Percentiles rank a stretch among this genome's conserved stretches.
Evolutionary conservation across 2,329 filamentous ascomycete species (phyloP).

Genomic region (Ceratocystis eucalypticola): DNA sequence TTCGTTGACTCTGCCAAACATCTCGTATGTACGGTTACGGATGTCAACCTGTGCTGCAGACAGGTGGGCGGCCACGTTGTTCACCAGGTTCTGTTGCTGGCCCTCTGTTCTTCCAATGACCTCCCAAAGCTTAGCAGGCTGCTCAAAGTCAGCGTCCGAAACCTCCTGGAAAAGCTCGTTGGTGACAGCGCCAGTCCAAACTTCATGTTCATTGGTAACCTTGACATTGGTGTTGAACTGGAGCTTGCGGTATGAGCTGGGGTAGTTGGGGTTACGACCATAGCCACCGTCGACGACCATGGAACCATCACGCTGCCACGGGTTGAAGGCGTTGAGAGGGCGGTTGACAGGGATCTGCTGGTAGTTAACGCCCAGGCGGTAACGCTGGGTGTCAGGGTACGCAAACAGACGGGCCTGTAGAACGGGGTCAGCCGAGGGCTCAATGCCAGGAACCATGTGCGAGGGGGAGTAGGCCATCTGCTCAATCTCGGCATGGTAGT

Average conservation of each 20-base stretch:
- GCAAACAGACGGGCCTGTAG: slow-evolving; percentile 48
- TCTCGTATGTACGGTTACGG: slow-evolving; percentile 44
- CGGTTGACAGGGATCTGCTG: slow-evolving; percentile 51
- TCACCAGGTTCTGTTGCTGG: slow-evolving; percentile 48
- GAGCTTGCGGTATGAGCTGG: slow-evolving; percentile 35
- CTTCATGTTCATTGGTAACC: slow-evolving; percentile 33
- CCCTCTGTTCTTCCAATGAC: slow-evolving; percentile 36
- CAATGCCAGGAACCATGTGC: slow-evolving; percentile 50
- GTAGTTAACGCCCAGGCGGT: slow-evolving; percentile 51
- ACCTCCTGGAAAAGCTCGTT: slow-evolving; percentile 32
- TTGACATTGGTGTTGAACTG: slow-evolving; percentile 31
- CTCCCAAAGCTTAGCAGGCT: slow-evolving; percentile 36
- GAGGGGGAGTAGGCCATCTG: slow-evolving; percentile 53
- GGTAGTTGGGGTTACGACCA: slow-evolving; percentile 46
- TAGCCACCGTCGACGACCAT: slow-evolving; percentile 58
- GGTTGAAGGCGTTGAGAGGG: slow-evolving; percentile 44
- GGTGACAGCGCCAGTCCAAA: slow-evolving; percentile 35
- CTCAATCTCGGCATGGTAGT: slow-evolving; percentile 59
- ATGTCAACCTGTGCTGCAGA: slow-evolving; percentile 40
- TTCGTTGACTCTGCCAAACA: slow-evolving; percentile 44
- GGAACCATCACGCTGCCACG: slow-evolving; percentile 58
- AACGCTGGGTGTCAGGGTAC: slow-evolving; percentile 49
- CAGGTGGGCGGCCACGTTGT: slow-evolving; percentile 46
- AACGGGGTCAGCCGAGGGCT: slow-evolving; percentile 48
- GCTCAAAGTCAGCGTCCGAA: slow-evolving; percentile 37